phyloP scores from a whole-genome alignment of 495 filamentous ascomycete species.

The Talaromyces ruber region DNA sequence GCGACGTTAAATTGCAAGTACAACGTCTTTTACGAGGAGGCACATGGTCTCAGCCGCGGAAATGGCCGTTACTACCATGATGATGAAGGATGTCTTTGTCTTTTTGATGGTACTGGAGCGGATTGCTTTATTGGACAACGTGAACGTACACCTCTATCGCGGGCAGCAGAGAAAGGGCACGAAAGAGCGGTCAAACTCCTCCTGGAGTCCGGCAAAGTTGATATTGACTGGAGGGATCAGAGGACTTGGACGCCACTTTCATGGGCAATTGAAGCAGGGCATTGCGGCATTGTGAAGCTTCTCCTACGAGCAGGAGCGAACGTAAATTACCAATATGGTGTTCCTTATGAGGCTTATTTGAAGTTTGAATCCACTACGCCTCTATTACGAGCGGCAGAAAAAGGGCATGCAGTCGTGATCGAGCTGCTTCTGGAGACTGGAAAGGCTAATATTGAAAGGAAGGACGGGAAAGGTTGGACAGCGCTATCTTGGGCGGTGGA shows the following conservation, averaged over 20 bases:
- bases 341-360: no score
- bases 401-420: constrained; percentile 13
- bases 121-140: no score
- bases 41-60: no score
- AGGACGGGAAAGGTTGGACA: constrained; percentile 12
- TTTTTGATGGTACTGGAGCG: no score
- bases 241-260: background rate
- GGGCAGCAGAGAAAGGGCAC: background rate
- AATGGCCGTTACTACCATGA: no score
- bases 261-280: background rate
- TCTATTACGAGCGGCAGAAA: constrained; percentile 12
- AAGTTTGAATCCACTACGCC: constrained; percentile 7
- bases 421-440: constrained; percentile 10
- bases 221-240: background rate
- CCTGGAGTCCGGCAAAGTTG: background rate
- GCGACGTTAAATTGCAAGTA: no score
- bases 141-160: background rate
- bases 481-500: constrained; percentile 18
- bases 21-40: no score
- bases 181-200: background rate
- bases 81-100: no score
- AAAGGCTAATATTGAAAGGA: constrained; percentile 8
- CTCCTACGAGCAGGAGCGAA: background rate
- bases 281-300: background rate
- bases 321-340: no score